phyloP scores from a whole-genome alignment of 805 yeast genomes.

The Candida maltosa region DNA sequence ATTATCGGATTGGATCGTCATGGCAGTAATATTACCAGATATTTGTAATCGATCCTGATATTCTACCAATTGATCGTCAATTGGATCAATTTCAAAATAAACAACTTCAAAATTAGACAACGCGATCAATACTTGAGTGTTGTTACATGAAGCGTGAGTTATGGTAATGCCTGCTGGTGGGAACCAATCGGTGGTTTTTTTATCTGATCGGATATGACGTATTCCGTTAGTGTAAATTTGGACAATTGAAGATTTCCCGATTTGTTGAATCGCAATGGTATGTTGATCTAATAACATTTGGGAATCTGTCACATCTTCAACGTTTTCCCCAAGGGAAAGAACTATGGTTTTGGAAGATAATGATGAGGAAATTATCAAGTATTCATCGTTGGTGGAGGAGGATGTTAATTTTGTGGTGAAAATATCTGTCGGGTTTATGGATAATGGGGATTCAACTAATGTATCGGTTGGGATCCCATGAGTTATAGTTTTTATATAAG shows the following conservation, averaged over 20 bases:
- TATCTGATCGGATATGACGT: constrained; percentile 41
- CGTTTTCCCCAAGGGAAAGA: constrained; percentile 73
- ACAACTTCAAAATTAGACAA: constrained; percentile 72
- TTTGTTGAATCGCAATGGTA: constrained; percentile 67
- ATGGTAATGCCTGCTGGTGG: constrained; percentile 78
- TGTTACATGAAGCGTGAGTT: constrained; percentile 56
- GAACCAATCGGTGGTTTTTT: constrained; percentile 62
- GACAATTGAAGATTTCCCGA: constrained; percentile 60
- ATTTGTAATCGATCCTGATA: constrained; percentile 60
- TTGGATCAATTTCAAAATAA: constrained; percentile 74
- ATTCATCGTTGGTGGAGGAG: constrained; percentile 52
- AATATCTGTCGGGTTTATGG: constrained; percentile 55
- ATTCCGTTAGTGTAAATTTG: constrained; percentile 76
- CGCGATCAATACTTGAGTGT: constrained; percentile 66
- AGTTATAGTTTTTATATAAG: constrained; percentile 46
- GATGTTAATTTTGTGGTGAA: constrained; percentile 56
- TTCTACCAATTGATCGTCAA: constrained; percentile 63
- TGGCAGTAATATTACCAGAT: constrained; percentile 45
- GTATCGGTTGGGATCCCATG: constrained; percentile 61
- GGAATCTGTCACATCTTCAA: constrained; percentile 70
- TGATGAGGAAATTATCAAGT: constrained; percentile 55
- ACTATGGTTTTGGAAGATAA: constrained; percentile 67
- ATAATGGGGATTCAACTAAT: constrained; percentile 74
- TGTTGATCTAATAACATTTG: constrained; percentile 53
- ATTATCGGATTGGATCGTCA: constrained; percentile 41